phyloP scores from a whole-genome alignment of 2,329 filamentous ascomycete genomes.

The Madurella mycetomatis region DNA sequence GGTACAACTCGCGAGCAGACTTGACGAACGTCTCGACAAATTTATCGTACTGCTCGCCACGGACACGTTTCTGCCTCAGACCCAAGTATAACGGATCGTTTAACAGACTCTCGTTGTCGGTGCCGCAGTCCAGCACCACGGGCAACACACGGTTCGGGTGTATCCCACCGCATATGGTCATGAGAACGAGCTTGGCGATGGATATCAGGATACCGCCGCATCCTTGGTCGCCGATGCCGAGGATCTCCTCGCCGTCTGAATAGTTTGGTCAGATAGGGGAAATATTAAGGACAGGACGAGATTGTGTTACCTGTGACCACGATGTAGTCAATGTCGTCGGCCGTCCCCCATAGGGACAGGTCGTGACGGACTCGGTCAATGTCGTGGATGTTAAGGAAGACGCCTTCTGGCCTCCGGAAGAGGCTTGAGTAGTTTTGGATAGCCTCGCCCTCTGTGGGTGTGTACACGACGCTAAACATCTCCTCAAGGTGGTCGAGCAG shows the following conservation, averaged over 20 bases:
- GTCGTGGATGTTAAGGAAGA: constrained; percentile 72
- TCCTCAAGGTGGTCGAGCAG: constrained; percentile 74
- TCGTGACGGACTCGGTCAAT: constrained; percentile 61
- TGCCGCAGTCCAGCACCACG: constrained; percentile 81
- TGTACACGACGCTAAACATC: constrained; percentile 90
- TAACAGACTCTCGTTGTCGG: constrained; percentile 70
- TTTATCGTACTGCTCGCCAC: constrained; percentile 68
- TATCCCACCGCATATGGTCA: constrained; percentile 81
- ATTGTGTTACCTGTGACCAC: constrained; percentile 66
- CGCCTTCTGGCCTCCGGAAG: constrained; percentile 75
- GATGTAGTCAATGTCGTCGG: constrained; percentile 81
- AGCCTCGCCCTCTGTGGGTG: constrained; percentile 83
- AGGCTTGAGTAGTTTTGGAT: constrained; percentile 78
- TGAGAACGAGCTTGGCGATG: constrained; percentile 75
- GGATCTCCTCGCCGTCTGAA: constrained; percentile 62
- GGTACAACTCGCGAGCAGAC: constrained; percentile 64
- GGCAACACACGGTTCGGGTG: constrained; percentile 74
- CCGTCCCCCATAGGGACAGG: constrained; percentile 61
- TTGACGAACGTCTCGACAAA: constrained; percentile 73
- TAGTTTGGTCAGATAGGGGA: neutral
- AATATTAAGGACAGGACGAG: neutral
- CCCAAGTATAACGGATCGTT: constrained; percentile 78
- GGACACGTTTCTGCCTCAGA: constrained; percentile 58
- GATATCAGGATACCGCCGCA: constrained; percentile 81
- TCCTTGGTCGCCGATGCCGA: constrained; percentile 87